phyloP scores from a whole-genome alignment of 164 flowering plant species.

The Stephania cephalantha region DNA sequence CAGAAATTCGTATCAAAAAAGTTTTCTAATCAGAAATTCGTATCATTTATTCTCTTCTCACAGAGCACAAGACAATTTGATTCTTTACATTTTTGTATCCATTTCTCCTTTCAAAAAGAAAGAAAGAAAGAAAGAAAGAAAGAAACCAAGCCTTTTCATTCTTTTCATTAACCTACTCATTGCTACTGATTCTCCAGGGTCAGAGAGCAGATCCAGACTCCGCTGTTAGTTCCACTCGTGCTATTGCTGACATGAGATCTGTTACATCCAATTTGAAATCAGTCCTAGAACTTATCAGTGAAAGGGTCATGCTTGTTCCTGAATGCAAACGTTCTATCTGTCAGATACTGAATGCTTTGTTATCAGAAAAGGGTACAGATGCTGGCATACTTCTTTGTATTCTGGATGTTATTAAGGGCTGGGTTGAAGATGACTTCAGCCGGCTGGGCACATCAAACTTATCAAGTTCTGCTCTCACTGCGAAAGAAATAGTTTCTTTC shows the following conservation, averaged over 20 bases:
- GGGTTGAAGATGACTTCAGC: constrained; percentile 78
- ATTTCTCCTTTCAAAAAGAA: too few relatives aligned
- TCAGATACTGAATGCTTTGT: constrained; percentile 63
- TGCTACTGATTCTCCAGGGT: constrained; percentile 34
- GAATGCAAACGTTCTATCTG: constrained; percentile 72
- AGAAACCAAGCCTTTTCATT: background rate
- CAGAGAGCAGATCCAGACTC: constrained; percentile 85
- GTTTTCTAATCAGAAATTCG: too few relatives aligned
- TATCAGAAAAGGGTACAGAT: constrained; percentile 87
- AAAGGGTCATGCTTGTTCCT: constrained; percentile 74
- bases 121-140: too few relatives aligned
- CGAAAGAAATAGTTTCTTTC: constrained; percentile 77
- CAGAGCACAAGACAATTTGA: background rate
- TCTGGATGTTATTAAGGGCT: constrained; percentile 75
- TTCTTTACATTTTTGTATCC: background rate
- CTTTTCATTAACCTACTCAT: background rate
- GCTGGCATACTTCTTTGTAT: constrained; percentile 84
- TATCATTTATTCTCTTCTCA: too few relatives aligned
- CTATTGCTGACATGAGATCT: constrained; percentile 66
- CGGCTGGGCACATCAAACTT: constrained; percentile 43
- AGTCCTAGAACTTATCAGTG: constrained; percentile 74
- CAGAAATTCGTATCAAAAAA: too few relatives aligned
- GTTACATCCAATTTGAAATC: constrained; percentile 73
- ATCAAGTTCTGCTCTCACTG: constrained; percentile 47
- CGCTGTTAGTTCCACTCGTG: constrained; percentile 81